Evolutionary conservation across 768 basidiomycete genomes (phyloP).

Genomic region (Suillus cothurnatus): DNA sequence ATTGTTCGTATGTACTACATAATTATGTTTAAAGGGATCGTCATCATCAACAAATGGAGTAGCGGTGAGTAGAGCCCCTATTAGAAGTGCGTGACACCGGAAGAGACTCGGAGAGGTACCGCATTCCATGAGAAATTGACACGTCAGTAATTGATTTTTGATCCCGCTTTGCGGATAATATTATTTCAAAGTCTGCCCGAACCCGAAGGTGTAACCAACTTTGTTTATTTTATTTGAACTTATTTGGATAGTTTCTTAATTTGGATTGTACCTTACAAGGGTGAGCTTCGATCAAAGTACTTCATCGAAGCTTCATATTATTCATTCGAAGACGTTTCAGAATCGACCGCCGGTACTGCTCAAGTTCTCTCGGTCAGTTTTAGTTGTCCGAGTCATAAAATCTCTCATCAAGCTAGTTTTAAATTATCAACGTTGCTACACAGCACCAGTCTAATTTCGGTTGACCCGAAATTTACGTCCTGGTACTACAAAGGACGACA

Average conservation of each 20-base stretch:
- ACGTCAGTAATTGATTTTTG: constrained; percentile 4
- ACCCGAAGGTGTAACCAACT: too few species aligned
- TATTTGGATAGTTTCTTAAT: background rate
- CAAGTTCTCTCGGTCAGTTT: background rate
- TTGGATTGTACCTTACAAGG: background rate
- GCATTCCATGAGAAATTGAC: constrained; percentile 7
- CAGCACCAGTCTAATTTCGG: background rate
- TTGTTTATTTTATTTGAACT: background rate
- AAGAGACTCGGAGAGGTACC: too few species aligned
- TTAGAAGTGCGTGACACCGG: background rate
- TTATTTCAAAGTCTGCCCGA: too few species aligned
- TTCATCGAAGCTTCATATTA: background rate
- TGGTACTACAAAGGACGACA: background rate
- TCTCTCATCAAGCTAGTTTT: background rate
- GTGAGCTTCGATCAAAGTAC: constrained; percentile 1
- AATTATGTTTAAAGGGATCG: background rate
- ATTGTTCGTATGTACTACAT: background rate
- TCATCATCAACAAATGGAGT: background rate
- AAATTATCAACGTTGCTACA: constrained; percentile 1
- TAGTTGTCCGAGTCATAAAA: background rate
- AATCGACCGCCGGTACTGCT: background rate
- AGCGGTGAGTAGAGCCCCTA: background rate
- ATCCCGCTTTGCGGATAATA: background rate
- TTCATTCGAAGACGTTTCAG: background rate
- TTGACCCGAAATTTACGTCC: constrained; percentile 5